These are phyloP conservation scores for Saccharomycopsis javanensis DNA, from an alignment of 805 yeast genomes.

Conservation along the genomic window DNA sequence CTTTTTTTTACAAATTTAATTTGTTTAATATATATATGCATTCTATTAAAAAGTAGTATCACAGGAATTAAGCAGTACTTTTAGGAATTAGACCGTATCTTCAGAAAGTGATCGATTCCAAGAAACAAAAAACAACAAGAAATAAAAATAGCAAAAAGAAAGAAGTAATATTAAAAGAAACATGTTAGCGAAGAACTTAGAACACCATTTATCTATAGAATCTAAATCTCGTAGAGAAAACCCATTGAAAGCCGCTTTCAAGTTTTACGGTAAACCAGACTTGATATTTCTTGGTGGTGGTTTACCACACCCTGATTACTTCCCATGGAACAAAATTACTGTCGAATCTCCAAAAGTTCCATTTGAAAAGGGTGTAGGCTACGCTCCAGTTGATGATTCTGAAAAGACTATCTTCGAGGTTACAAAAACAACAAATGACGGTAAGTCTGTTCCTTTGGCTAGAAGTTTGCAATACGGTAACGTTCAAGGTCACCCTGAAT, in stretches of 20 bases:
- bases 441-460: constrained; percentile 55
- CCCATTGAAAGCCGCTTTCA: constrained; percentile 76
- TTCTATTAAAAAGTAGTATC: too few relatives aligned
- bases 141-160: not conserved
- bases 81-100: too few relatives aligned
- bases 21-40: not conserved
- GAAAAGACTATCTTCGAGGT: constrained; percentile 28
- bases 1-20: not conserved
- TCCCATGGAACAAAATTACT: constrained; percentile 76
- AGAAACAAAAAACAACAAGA: too few relatives aligned
- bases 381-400: constrained; percentile 34
- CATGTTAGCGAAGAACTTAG: constrained; percentile 50
- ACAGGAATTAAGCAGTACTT: too few relatives aligned
- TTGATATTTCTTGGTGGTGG: constrained; percentile 93
- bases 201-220: constrained; percentile 69
- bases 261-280: constrained; percentile 61
- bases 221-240: constrained; percentile 69
- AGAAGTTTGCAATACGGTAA: constrained; percentile 88
- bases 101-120: too few relatives aligned
- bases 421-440: constrained; percentile 35
- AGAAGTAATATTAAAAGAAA: not conserved
- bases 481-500: constrained; percentile 72
- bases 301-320: constrained; percentile 79
- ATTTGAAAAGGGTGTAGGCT: constrained; percentile 67
- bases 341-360: constrained; percentile 74